Base-by-base conservation (phyloP, 2,329 filamentous ascomycete species). In the Ophiocordyceps unilateralis region DNA sequence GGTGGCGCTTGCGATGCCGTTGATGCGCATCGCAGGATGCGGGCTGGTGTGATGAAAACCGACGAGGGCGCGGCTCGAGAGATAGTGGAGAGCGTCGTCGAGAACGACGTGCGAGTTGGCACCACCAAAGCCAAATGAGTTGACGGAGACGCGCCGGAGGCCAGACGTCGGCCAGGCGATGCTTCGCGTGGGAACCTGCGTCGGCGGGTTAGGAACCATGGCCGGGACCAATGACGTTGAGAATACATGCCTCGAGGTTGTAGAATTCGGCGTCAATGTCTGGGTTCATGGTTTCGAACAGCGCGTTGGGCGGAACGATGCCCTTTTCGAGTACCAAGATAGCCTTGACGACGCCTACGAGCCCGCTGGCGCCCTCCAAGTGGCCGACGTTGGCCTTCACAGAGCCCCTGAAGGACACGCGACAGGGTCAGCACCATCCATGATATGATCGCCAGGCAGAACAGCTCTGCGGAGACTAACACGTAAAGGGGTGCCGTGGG, bases 21-120 rank as follows among this genome's bases (percentile, higher is more conserved):
- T 36, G 32, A 36, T 36, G 17, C n/a, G 32, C 32, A 36, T 36
- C 32, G 32, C 32, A 19, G 32, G 32, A 36, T 9, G 32, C 14
- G 32, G 32, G 32, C 32, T 36, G n/a, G 32, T 36, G 32, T 36
- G 32, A n/a, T 36, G 32, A 19, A 36, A 36, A 19, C 32, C 32
- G n/a, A 36, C n/a, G 32, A 36, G 32, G 2, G 22, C 39, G 3
- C n/a, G n/a, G 11, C 22, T 19, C 6, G 39, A 40, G 20, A 39
- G 19, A 19, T 22, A 39, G 36, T 39, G 19, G 11, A 39, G 36
- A 19, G n/a, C 28, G 10, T 20, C 19, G 12, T 41, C 26, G 6
- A 69, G 43, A 22, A 68, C 58, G 4, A 61, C 54, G 43, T 67
- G 64, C 2, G 58, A 62, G 45, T 67, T 68, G 14, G 63, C 59